Evolutionary conservation across 495 filamentous ascomycete species (phyloP).

Genomic region (Xylona heveae): DNA sequence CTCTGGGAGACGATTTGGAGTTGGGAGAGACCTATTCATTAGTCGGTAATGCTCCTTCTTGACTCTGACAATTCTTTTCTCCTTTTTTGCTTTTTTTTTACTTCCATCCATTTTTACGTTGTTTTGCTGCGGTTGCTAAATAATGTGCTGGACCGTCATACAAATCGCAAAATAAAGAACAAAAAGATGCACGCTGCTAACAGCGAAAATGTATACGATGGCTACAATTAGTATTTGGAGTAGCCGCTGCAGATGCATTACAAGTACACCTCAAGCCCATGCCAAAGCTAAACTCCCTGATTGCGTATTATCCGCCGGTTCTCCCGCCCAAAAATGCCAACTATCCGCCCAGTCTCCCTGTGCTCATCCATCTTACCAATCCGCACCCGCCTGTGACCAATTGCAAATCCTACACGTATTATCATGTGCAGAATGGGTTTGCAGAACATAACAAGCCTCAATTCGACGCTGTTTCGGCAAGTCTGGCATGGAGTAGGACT

Average conservation of each 20-base stretch:
- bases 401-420: conserved; percentile 21
- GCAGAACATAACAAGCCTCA: conserved; percentile 30
- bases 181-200: too few relatives aligned
- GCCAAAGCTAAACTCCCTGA: conserved; percentile 23
- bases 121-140: neutral
- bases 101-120: neutral
- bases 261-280: too few relatives aligned
- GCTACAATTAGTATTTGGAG: neutral
- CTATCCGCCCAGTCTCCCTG: conserved; percentile 19
- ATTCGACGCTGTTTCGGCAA: conserved; percentile 23
- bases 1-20: neutral
- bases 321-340: conserved; percentile 20
- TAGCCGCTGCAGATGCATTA: too few relatives aligned
- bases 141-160: too few relatives aligned
- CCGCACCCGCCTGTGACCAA: conserved; percentile 25
- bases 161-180: too few relatives aligned
- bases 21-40: neutral
- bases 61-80: neutral
- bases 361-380: conserved; percentile 25
- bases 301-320: conserved; percentile 25
- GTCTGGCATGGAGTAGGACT: conserved; percentile 27
- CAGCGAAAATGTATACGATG: too few relatives aligned
- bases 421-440: conserved; percentile 23
- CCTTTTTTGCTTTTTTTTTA: neutral
- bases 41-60: neutral